phyloP scores from a whole-genome alignment of 2,329 filamentous ascomycete genomes.

The Fonsecaea nubica region DNA sequence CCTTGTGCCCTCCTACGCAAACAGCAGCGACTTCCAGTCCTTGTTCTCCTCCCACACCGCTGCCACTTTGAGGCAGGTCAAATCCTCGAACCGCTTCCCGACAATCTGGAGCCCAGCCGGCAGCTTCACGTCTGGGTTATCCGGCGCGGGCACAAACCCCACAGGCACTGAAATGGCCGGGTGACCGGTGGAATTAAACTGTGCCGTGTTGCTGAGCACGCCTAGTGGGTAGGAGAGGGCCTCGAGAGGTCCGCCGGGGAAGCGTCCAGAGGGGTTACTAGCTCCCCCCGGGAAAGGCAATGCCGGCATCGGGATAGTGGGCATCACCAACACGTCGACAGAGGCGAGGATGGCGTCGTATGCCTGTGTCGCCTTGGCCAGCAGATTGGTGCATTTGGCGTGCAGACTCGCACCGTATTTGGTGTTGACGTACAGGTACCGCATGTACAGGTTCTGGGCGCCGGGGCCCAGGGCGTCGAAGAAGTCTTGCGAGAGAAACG shows the following conservation, averaged over 20 bases:
- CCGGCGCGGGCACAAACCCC: constrained; percentile 44
- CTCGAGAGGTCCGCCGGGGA: constrained; percentile 20
- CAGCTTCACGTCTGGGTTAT: constrained; percentile 45
- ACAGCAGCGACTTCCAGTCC: constrained; percentile 49
- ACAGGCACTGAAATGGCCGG: constrained; percentile 62
- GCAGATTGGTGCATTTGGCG: constrained; percentile 51
- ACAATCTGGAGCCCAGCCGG: constrained; percentile 52
- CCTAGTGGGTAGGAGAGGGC: constrained; percentile 52
- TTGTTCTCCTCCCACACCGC: constrained; percentile 47
- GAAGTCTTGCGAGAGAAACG: constrained; percentile 21
- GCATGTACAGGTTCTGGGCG: constrained; percentile 56
- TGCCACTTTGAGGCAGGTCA: constrained; percentile 36
- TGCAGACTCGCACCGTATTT: constrained; percentile 48
- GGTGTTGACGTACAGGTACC: constrained; percentile 18
- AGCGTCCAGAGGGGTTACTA: not conserved
- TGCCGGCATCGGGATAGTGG: constrained; percentile 42
- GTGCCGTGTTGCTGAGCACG: constrained; percentile 62
- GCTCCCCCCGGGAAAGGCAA: constrained; percentile 27
- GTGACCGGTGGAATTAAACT: constrained; percentile 65
- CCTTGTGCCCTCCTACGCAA: not conserved
- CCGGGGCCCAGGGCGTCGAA: constrained; percentile 13
- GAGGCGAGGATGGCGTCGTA: constrained; percentile 51
- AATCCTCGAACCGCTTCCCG: constrained; percentile 47
- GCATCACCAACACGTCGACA: constrained; percentile 53
- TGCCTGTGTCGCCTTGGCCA: constrained; percentile 47